Evolutionary conservation across 805 yeast genomes (phyloP).

Genomic region (Ogataea nonfermentans): DNA sequence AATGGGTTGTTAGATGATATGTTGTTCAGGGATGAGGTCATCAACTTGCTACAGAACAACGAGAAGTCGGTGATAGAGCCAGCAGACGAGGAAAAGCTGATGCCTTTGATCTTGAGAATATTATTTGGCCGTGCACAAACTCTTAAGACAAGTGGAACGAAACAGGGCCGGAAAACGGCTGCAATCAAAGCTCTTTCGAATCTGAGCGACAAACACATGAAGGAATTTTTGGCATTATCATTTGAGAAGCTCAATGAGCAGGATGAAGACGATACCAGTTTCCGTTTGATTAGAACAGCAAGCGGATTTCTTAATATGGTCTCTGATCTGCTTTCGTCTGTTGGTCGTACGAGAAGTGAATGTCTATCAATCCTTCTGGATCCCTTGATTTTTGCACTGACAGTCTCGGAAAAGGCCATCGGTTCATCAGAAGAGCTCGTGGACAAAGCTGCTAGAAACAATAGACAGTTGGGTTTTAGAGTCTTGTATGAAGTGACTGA

Average conservation of each 20-base stretch:
- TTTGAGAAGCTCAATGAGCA: slow-evolving; percentile 45
- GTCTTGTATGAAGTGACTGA: slow-evolving; percentile 57
- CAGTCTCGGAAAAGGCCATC: slow-evolving; percentile 49
- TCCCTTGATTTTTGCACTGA: slow-evolving; percentile 57
- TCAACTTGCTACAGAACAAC: slow-evolving; percentile 54
- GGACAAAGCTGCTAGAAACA: slow-evolving; percentile 50
- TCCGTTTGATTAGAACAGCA: slow-evolving; percentile 44
- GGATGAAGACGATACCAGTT: slow-evolving; percentile 27
- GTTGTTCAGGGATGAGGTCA: slow-evolving; percentile 79
- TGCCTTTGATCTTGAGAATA: slow-evolving; percentile 75
- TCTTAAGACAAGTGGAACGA: slow-evolving; percentile 62
- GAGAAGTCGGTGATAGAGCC: slow-evolving; percentile 55
- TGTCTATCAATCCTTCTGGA: slow-evolving; percentile 50
- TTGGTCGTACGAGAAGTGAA: slow-evolving; percentile 56
- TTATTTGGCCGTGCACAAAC: slow-evolving; percentile 85
- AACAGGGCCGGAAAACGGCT: slow-evolving; percentile 69
- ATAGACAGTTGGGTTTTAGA: slow-evolving; percentile 68
- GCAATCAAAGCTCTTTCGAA: slow-evolving; percentile 63
- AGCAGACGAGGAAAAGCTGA: slow-evolving; percentile 54
- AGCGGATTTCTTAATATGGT: slow-evolving; percentile 66
- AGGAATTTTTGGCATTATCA: slow-evolving; percentile 61
- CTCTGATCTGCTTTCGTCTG: slow-evolving; percentile 50
- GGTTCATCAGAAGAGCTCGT: slow-evolving; percentile 23
- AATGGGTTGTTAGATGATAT: slow-evolving; percentile 77
- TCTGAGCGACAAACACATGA: slow-evolving; percentile 50